Base-by-base conservation (phyloP, 768 basidiomycete species). In the Sistotremastrum suecicum region DNA sequence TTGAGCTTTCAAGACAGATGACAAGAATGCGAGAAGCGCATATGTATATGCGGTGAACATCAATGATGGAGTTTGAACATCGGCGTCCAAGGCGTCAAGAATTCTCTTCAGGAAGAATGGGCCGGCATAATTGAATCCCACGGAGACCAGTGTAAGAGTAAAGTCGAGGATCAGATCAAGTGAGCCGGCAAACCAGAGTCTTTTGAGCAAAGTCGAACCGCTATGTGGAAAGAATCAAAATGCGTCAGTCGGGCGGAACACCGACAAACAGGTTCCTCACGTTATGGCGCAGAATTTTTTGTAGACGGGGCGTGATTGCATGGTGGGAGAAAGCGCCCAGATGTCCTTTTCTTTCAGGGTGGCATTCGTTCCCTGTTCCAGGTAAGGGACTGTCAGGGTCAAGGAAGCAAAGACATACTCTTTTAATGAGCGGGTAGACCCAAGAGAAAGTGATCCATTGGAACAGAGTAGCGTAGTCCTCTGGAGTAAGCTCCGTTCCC, bases 61-160 rank as follows among this genome's bases (percentile, higher is more conserved):
- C 37, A 68, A 68, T 52, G 72, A 72, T 0, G 69, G 64, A 0
- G 72, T 72, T 0, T 71, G 66, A 7, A 68, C 56, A 9, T 62
- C 49, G 5, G 57, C 36, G 30, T 64, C 67, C 37, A 84, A 72
- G 0, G 72, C 63, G 52, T 80, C 77, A 3, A 83, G 68, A 50
- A 84, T 80, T 32, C 61, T 67, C 75, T 85, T 88, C 39, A 95
- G 69, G 66, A 92, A 90, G 65, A 79, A 90, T 5, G 91, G 90
- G 0, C 75, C 74, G 0, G 77, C 70, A 61, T 90, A 94, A 53
- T 82, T 83, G 63, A 88, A 81, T 0, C 72, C 32, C 32, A 90
- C 78, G 52, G 78, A 78, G 46, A 80, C 56, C 48, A 80, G 63
- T 0, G 88, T 86, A 37, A 90, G 63, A 2, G 53, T 9, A 49